phyloP scores from a whole-genome alignment of 495 filamentous ascomycete genomes.

The Trichoderma parareesei region DNA sequence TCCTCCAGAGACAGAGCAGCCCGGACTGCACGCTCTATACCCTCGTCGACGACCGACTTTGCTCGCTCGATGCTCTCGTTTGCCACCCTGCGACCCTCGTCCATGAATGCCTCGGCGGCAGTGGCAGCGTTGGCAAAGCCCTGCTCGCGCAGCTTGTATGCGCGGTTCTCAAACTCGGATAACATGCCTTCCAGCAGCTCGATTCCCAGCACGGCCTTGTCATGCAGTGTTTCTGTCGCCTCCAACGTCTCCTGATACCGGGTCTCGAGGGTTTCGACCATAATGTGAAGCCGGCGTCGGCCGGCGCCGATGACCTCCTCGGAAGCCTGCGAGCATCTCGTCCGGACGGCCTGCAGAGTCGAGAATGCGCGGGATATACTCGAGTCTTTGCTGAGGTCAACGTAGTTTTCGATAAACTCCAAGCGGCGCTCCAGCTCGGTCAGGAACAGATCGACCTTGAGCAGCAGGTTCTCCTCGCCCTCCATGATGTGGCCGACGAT shows the following conservation, averaged over 20 bases:
- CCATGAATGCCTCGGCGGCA: slow-evolving; percentile 50
- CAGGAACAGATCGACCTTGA: slow-evolving; percentile 84
- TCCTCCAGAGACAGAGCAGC: slow-evolving; percentile 71
- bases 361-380: slow-evolving; percentile 73
- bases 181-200: slow-evolving; percentile 77
- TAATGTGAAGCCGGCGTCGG: slow-evolving; percentile 69
- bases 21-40: slow-evolving; percentile 67
- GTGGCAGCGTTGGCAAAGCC: slow-evolving; percentile 56
- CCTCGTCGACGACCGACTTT: slow-evolving; percentile 74
- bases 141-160: slow-evolving; percentile 52
- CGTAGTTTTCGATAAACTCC: slow-evolving; percentile 83
- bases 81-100: slow-evolving; percentile 61
- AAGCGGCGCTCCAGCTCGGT: slow-evolving; percentile 77
- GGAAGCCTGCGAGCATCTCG: slow-evolving; percentile 83
- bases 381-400: slow-evolving; percentile 72
- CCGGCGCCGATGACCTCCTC: slow-evolving; percentile 86
- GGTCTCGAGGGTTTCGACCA: slow-evolving; percentile 90
- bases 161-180: slow-evolving; percentile 72
- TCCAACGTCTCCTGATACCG: slow-evolving; percentile 83
- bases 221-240: slow-evolving; percentile 77
- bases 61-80: slow-evolving; percentile 69
- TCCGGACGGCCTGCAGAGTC: slow-evolving; percentile 78
- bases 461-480: slow-evolving; percentile 54
- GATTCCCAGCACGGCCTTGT: slow-evolving; percentile 82
- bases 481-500: slow-evolving; percentile 57